phyloP scores from a whole-genome alignment of 768 basidiomycete genomes.

The Candolleomyces aberdarensis region DNA sequence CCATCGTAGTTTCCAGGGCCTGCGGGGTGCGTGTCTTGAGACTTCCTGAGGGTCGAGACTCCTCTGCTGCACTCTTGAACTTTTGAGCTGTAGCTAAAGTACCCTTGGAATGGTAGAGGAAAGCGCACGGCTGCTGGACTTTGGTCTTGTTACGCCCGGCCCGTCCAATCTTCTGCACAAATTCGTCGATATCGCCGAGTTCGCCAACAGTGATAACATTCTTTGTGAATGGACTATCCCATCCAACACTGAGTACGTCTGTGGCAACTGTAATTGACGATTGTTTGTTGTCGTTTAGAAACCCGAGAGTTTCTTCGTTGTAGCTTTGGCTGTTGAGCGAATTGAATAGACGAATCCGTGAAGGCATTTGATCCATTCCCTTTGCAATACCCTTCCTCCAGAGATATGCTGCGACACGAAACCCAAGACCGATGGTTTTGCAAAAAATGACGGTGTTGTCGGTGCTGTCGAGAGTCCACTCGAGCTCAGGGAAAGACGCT shows the following conservation, averaged over 20 bases:
- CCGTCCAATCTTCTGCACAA: too few species aligned
- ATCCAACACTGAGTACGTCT: constrained; percentile 16
- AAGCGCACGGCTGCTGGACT: too few species aligned
- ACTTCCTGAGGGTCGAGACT: too few species aligned
- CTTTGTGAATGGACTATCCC: too few species aligned
- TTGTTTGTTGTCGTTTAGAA: constrained; percentile 10
- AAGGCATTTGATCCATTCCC: background rate
- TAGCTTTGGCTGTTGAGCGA: constrained; percentile 3
- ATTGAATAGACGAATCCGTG: constrained; percentile 12
- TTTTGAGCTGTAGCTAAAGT: too few species aligned
- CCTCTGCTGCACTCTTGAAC: too few species aligned
- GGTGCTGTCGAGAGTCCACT: constrained; percentile 19
- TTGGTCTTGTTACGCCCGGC: too few species aligned
- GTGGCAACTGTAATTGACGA: constrained; percentile 14
- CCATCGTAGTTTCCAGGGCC: too few species aligned
- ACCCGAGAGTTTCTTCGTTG: constrained; percentile 9
- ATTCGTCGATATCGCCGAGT: too few species aligned
- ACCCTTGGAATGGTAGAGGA: too few species aligned
- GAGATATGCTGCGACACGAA: constrained; percentile 19
- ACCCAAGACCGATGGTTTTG: constrained; percentile 21
- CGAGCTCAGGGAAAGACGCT: constrained; percentile 17
- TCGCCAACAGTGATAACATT: too few species aligned
- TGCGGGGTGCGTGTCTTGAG: too few species aligned
- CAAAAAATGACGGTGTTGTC: constrained; percentile 25
- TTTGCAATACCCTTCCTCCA: constrained; percentile 19